Base-by-base conservation (phyloP, 169 alveolate genomes). In the Cryptosporidium tyzzeri region DNA sequence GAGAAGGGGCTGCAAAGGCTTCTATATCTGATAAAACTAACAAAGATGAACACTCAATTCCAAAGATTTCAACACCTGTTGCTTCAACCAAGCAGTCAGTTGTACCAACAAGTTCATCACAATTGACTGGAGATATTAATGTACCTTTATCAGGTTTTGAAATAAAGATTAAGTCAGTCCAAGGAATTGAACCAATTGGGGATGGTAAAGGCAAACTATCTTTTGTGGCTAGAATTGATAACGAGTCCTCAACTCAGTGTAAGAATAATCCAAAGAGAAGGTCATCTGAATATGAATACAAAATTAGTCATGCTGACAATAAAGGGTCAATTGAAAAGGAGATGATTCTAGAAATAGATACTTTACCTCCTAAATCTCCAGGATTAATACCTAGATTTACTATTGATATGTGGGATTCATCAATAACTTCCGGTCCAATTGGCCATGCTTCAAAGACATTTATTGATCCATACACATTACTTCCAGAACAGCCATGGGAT, bases 301-400 rank as follows among this genome's bases (percentile, higher is more conserved):
- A 18, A 41, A 74, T 51, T 7, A 41, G 39, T 7, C 37, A 62
- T 0, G 45, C 48, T 37, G 91, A 68, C 48, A 93, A 93, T 10
- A 71, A 93, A 31, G 93, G 91, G 7, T 86, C 92, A 10, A 91
- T 93, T 85, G 93, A 94, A 45, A 37, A 91, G 53, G 91, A 94
- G 85, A 86, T 59, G 39, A 59, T 65, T 31, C 70, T 94, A 3
- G 70, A 84, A 74, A 91, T 93, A 55, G 87, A 91, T 37, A 84
- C 55, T 23, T 59, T 95, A 21, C 97, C 97, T 18, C 96, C 94
- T 35, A 93, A 93, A 67, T 55, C 84, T 6, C 94, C 97, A 33
- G 94, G 94, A 50, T 84, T 86, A 45, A 62, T 95, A 35, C 97
- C 97, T 16, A 93, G 91, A 59, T 93, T 94, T 33, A 85, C 92